Base-by-base conservation (phyloP, 805 yeast species). In the Ogataea paraovalis region DNA sequence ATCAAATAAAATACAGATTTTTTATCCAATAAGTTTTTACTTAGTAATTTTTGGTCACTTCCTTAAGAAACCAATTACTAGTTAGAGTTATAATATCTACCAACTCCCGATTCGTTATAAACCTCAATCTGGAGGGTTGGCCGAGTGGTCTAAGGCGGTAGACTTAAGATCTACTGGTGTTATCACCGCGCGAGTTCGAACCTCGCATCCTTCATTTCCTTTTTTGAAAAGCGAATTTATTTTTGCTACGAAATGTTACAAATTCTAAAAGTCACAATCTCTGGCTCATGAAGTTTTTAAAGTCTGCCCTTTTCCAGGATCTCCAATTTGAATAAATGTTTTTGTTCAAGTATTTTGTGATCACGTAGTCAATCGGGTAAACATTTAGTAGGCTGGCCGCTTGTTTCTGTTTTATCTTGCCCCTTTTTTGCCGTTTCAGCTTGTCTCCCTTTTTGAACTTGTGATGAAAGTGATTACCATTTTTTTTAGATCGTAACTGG, bases 261-360 rank as follows among this genome's bases (percentile, higher is more conserved):
- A 37, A 8, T 23, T 21, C 34, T 12, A 30, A 7, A 4, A 14
- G 12, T 30, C 16, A 30, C 4, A 30, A 5, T 5, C 16, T 18
- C 3, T 34, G 19, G 19, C 5, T 34, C 5, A 48, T 23, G 19
- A 41, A 48, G 12, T 14, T 12, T 34, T 49, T 52, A 28, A 53
- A 53, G 39, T 53, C 52, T 5, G 32, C n/a, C 10, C 54, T 47
- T 21, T 41, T 48, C 56, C 56, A 53, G 3, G 4, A 6, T 32
- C 27, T 27, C 18, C 12, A 46, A 43, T 22, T 40, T 42, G 3
- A 13, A 3, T n/a, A 37, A 21, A 4, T 33, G 5, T 19, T 23
- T 42, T 4, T 19, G 6, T 41, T 19, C 21, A 50, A 34, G n/a
- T 45, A 53, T 19, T 43, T 22, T 8, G 54, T 48, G 8, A 19